Conservation (phyloP, 306 rosid species). For the Prinsepia uniflora region DNA sequence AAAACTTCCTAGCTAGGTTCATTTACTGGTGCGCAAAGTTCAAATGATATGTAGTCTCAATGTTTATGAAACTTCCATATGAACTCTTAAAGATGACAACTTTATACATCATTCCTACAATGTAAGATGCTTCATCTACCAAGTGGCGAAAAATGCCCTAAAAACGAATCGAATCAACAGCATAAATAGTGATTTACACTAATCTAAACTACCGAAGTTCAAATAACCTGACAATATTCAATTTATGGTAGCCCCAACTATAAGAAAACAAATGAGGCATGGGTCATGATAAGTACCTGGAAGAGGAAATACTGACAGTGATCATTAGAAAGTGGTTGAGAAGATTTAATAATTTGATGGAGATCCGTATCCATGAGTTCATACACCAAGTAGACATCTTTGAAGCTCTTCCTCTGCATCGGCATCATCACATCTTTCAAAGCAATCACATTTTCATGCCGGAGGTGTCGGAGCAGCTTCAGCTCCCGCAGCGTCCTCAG, state of each 20-base stretch:
- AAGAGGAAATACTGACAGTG: slow-evolving; percentile 94
- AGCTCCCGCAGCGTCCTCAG: slow-evolving; percentile 78
- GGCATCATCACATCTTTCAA: slow-evolving; percentile 95
- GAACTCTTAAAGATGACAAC: not conserved
- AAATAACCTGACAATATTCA: not conserved
- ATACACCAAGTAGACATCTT: slow-evolving; percentile 87
- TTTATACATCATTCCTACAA: not conserved
- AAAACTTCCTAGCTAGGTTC: not conserved
- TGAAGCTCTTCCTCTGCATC: slow-evolving; percentile 54
- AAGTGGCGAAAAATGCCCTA: not conserved
- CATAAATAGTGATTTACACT: not conserved
- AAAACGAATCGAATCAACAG: not conserved
- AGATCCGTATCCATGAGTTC: slow-evolving; percentile 98
- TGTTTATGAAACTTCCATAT: not conserved
- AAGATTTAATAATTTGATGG: slow-evolving; percentile 86
- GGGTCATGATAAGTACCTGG: slow-evolving; percentile 52
- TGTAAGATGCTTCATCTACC: not conserved
- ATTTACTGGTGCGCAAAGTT: too few species aligned
- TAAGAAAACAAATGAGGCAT: not conserved
- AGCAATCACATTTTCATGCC: slow-evolving; percentile 79
- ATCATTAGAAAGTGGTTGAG: slow-evolving; percentile 75
- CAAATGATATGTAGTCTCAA: not conserved
- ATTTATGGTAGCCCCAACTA: not conserved
- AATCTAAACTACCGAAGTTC: not conserved
- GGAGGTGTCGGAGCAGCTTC: slow-evolving; percentile 84